Percentiles rank a stretch among this genome's conserved stretches.
Conservation (phyloP, 257 asterid species). For the Forsythia viridissima region DNA sequence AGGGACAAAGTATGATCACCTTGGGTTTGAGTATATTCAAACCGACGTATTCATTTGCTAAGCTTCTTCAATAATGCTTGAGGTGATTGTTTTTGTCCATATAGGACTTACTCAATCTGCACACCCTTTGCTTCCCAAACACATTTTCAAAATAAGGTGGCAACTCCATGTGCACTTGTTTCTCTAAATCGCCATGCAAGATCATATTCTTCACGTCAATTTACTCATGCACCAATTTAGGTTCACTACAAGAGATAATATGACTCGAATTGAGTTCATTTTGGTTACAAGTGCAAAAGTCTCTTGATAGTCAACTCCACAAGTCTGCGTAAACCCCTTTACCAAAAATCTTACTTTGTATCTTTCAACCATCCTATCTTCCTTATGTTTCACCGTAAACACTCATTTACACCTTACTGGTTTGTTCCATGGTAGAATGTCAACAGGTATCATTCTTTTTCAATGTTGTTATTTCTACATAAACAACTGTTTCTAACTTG, state of each 20-base stretch:
- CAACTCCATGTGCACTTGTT: not conserved
- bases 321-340: not conserved
- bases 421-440: not conserved
- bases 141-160: not conserved
- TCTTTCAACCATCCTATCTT: not conserved
- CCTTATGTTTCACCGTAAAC: too few species aligned
- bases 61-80: not conserved
- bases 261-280: not conserved
- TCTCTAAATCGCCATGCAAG: not conserved
- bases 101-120: not conserved
- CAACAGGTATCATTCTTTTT: not conserved
- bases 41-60: not conserved
- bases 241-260: not conserved
- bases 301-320: not conserved
- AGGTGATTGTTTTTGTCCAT: not conserved
- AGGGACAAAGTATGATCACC: not conserved
- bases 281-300: not conserved
- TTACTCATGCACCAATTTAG: not conserved
- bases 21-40: not conserved
- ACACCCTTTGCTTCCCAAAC: not conserved
- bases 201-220: not conserved
- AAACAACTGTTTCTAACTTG: not conserved
- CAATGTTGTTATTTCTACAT: not conserved
- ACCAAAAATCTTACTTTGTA: not conserved
- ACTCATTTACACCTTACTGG: too few species aligned